Evolutionary conservation across 2,329 filamentous ascomycete species (phyloP).

Genomic region (Trichoderma atrobrunneum): DNA sequence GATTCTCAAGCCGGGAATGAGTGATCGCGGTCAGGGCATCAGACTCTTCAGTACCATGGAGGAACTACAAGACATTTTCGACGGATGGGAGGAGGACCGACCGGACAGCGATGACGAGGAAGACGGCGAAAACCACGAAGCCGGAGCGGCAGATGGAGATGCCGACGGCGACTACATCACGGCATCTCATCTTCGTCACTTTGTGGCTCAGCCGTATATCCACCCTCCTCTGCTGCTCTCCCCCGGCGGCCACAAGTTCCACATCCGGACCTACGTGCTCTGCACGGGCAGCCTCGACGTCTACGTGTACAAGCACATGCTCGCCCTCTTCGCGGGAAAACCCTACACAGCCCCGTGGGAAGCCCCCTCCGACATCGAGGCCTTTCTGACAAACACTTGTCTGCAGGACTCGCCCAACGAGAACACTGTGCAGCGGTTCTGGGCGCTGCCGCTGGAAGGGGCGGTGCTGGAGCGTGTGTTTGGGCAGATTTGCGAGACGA

Average conservation of each 20-base stretch:
- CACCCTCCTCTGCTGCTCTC: constrained; percentile 70
- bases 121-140: constrained; percentile 32
- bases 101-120: constrained; percentile 64
- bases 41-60: constrained; percentile 81
- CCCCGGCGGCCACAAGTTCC: constrained; percentile 75
- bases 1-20: constrained; percentile 98
- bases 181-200: constrained; percentile 89
- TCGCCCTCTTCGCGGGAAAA: constrained; percentile 83
- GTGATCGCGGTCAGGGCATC: constrained; percentile 91
- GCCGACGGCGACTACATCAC: constrained; percentile 59
- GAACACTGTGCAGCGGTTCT: constrained; percentile 72
- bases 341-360: constrained; percentile 66
- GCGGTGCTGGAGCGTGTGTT: constrained; percentile 64
- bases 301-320: constrained; percentile 86
- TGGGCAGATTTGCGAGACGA: constrained; percentile 68
- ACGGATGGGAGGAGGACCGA: constrained; percentile 76
- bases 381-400: constrained; percentile 94
- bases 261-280: constrained; percentile 88
- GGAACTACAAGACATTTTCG: constrained; percentile 83
- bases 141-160: constrained; percentile 31
- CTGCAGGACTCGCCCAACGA: constrained; percentile 64
- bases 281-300: constrained; percentile 74
- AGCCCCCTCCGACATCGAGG: constrained; percentile 53
- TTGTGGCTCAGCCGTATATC: constrained; percentile 94
- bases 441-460: constrained; percentile 54